phyloP scores from a whole-genome alignment of 805 yeast species.

The Ogataea nitratoaversa region DNA sequence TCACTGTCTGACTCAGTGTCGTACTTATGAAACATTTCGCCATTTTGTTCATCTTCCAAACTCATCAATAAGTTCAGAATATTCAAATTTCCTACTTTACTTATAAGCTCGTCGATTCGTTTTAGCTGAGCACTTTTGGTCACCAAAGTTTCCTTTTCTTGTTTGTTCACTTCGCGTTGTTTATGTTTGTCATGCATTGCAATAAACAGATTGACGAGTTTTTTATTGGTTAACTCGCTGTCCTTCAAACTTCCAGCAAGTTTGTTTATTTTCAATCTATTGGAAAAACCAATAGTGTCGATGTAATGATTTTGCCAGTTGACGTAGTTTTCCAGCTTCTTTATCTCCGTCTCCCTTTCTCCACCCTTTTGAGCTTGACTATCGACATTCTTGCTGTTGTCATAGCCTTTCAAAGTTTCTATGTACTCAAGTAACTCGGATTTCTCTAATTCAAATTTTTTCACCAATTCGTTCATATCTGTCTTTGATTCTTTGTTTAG shows the following conservation, averaged over 20 bases:
- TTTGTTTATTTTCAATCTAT: conserved; percentile 6
- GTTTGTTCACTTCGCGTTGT: not conserved
- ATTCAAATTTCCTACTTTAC: conserved; percentile 8
- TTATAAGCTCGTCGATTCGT: conserved; percentile 8
- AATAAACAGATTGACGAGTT: conserved; percentile 1
- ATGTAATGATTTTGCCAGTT: conserved; percentile 25
- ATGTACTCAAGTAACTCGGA: conserved; percentile 17
- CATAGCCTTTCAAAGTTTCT: conserved; percentile 8
- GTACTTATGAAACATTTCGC: not conserved
- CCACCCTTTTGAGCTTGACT: not conserved
- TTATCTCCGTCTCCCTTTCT: conserved; percentile 8
- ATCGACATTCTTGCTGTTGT: not conserved
- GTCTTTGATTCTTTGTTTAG: conserved; percentile 40
- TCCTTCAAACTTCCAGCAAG: conserved; percentile 2
- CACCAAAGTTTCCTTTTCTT: not conserved
- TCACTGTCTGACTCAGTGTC: not conserved
- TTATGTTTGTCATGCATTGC: not conserved
- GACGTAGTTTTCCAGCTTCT: conserved; percentile 21
- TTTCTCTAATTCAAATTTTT: conserved; percentile 25
- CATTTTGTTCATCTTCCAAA: conserved; percentile 10
- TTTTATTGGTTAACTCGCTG: conserved; percentile 9
- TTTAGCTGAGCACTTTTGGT: not conserved
- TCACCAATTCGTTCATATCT: conserved; percentile 31
- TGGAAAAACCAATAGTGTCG: conserved; percentile 18
- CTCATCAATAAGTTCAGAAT: conserved; percentile 5